phyloP scores from a whole-genome alignment of 2,329 filamentous ascomycete genomes.

The Colletotrichum sp. region DNA sequence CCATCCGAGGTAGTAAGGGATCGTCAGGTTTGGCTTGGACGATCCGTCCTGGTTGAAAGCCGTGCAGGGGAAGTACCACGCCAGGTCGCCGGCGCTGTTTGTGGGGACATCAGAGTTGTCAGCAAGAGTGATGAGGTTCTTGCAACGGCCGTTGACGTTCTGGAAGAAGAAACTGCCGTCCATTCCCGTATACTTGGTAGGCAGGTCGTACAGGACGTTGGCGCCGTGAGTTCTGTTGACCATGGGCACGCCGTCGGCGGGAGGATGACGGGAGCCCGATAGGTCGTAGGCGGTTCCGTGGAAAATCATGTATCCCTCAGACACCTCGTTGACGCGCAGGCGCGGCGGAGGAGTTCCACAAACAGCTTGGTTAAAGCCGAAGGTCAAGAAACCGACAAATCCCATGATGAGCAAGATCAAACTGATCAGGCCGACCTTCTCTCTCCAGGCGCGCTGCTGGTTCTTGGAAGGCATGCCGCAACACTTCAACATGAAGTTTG shows the following conservation, averaged over 20 bases:
- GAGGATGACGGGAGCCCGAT: conserved; percentile 76
- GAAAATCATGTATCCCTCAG: conserved; percentile 89
- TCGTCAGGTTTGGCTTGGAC: conserved; percentile 73
- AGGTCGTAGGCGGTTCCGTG: conserved; percentile 92
- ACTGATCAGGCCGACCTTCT: conserved; percentile 97
- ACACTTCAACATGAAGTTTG: conserved; percentile 82
- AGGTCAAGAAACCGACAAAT: conserved; percentile 93
- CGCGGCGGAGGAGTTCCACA: conserved; percentile 76
- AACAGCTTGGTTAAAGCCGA: conserved; percentile 91
- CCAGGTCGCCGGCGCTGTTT: conserved; percentile 74
- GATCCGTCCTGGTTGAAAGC: conserved; percentile 95
- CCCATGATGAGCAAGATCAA: conserved; percentile 88
- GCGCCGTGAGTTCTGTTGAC: conserved; percentile 53
- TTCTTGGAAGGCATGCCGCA: conserved; percentile 86
- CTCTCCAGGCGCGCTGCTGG: conserved; percentile 92
- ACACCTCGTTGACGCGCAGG: conserved; percentile 83
- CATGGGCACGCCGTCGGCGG: conserved; percentile 76
- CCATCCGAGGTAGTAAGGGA: conserved; percentile 82
- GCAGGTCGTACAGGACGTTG: conserved; percentile 89
- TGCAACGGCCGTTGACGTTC: conserved; percentile 97
- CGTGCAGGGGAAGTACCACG: conserved; percentile 96
- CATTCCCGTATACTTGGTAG: conserved; percentile 80
- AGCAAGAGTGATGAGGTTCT: conserved; percentile 80
- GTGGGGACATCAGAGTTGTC: conserved; percentile 79
- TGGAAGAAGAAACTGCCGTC: conserved; percentile 98